These are phyloP conservation scores for Castanea mollissima DNA, from an alignment of 306 rosid genomes.

Conservation along the genomic window DNA sequence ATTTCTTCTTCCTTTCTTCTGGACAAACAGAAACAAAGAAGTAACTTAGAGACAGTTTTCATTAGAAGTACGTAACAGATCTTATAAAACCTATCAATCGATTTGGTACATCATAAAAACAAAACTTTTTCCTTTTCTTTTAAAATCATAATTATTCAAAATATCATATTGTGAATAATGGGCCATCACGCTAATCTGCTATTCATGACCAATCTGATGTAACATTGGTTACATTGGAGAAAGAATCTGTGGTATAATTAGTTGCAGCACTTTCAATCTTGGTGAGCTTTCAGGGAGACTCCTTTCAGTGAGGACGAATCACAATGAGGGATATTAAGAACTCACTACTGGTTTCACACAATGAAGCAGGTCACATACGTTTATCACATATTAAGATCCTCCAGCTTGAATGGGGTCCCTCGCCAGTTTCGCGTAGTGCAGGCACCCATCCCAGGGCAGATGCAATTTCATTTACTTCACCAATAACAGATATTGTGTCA, in stretches of 20 bases:
- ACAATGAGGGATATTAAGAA: not conserved
- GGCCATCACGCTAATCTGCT: not conserved
- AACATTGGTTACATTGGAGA: not conserved
- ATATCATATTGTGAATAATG: not conserved
- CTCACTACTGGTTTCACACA: conserved; percentile 5
- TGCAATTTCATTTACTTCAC: conserved; percentile 61
- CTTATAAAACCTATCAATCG: not conserved
- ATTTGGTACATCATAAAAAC: not conserved
- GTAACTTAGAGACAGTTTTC: not conserved
- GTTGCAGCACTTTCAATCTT: conserved; percentile 18
- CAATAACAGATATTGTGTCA: conserved; percentile 50
- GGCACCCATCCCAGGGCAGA: conserved; percentile 68
- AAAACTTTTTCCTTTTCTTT: not conserved
- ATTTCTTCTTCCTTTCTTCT: not conserved
- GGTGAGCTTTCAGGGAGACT: conserved; percentile 15
- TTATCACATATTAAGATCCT: conserved; percentile 73
- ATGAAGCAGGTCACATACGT: conserved; percentile 40
- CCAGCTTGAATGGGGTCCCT: conserved; percentile 86
- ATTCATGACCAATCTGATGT: conserved; percentile 12
- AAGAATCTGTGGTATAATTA: conserved; percentile 17
- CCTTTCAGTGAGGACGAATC: not conserved
- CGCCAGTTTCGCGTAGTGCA: conserved; percentile 55
- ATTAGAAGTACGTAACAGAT: not conserved
- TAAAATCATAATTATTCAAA: not conserved
- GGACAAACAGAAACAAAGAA: not conserved